Evolutionary conservation across 2,329 filamentous ascomycete species (phyloP), one percentile per base, ranked within the genome.

Genomic region (Hymenoscyphus infarciens): DNA sequence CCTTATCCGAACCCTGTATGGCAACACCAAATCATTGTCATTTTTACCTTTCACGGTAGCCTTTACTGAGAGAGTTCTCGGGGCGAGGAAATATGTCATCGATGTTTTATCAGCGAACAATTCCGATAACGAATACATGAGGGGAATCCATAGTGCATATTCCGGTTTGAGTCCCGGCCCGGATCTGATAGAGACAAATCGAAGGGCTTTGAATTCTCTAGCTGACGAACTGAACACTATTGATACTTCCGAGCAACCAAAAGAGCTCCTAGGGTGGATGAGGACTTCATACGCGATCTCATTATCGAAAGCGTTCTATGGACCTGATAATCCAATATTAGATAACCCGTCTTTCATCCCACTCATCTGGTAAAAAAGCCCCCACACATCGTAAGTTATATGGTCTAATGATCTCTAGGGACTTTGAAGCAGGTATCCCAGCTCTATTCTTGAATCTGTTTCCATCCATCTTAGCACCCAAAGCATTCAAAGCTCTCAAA

Each of bases 251-350:
- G 45, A 52, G 8, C 45, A 52, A 52, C 8, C 45, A 1, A 52
- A 52, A 52, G 22, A 22, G 19, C 19, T 52, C 19, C 45, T 62
- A 57, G 35, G 31, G 1, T 65, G 63, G 63, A 33, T 67, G 35
- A 25, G 61, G 15, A 52, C 45, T 31, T 55, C 55, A 10, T 67
- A 65, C 27, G 63, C 63, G 2, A 59, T 60, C 19, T 63, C 77
- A 3, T 77, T 76, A 0, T 72, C 74, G 3, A 66, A 73, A 27
- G 75, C 76, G 1, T 67, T 82, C 13, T 82, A 77, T 58, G 80
- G 80, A 1, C 72, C 76, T 0, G 59, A 75, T 0, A 80, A 81
- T 63, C 78, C 79, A 0, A 75, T 80, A 19, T 69, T 64, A 10
- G 61, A 70, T 1, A 66, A 79, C 10, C 68, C 71, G 1, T 63